Base-by-base conservation (phyloP, 805 yeast genomes). In the Saccharomycopsis selenospora region DNA sequence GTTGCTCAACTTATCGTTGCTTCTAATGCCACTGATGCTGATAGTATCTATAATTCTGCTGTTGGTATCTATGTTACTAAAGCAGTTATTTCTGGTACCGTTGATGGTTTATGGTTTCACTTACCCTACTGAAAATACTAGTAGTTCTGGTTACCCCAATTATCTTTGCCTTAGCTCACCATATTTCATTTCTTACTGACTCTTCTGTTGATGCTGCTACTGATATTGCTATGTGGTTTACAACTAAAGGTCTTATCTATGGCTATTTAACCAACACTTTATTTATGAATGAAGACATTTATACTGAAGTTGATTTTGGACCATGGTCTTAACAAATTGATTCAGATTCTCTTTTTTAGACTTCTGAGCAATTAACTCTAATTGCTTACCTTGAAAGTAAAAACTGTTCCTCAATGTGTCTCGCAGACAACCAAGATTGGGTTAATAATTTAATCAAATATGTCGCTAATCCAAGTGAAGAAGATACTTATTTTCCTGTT, bases 101-200 rank as follows among this genome's bases (percentile, higher is more conserved):
- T 71, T 3, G n/a, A n/a, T n/a, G 27, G 17, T 28, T 0, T 79
- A 77, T 57, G 52, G 69, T 3, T 67, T 79, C 22, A 57, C 56
- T 13, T 79, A 76, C 56, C 51, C 61, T 4, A 64, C 69, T 14
- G 54, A 61, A 1, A 85, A 86, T 2, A 41, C 60, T 2, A 73
- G 77, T 4, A 67, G 66, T 28, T 67, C 68, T 5, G 75, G 75
- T 0, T 62, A 55, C 1, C 60, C n/a, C 71, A 1, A 61, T 82
- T 23, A 61, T 82, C 30, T 84, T 75, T 60, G 86, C 86, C 3
- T 67, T 82, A 25, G 86, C 90, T 11, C 93, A 84, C 61, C 87
- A 81, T 55, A 70, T 69, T 27, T 62, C 61, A 1, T 64, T 77
- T 2, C 70, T 80, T 52, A 62, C 66, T 17, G 43, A 61, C 1